A percentile compares a stretch with the other conserved stretches of the same genome.
Evolutionary conservation across 2,329 filamentous ascomycete genomes (phyloP).

Genomic region (Calonectria multiphialidica): DNA sequence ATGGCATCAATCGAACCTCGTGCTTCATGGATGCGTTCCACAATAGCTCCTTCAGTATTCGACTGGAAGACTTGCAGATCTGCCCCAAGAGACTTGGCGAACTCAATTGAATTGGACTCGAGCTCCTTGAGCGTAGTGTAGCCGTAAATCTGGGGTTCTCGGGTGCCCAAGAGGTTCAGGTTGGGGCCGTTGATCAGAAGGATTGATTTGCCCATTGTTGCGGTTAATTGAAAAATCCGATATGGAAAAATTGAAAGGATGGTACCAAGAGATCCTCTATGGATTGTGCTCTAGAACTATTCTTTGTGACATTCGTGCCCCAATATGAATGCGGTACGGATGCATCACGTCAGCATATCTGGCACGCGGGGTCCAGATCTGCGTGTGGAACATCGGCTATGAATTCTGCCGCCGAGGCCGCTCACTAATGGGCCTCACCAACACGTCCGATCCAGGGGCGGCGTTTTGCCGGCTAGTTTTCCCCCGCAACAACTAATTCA

Average conservation of each 20-base stretch:
- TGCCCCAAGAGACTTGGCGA: slow-evolving; percentile 60
- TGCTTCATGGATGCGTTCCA: slow-evolving; percentile 78
- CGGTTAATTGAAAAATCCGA: neutral
- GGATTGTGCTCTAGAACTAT: no score
- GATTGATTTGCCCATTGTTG: slow-evolving; percentile 51
- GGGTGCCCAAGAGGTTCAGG: slow-evolving; percentile 80
- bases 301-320: neutral
- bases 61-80: slow-evolving; percentile 74
- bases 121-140: slow-evolving; percentile 74
- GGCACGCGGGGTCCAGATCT: neutral
- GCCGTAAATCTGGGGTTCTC: slow-evolving; percentile 81
- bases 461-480: neutral
- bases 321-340: neutral
- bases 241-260: no score
- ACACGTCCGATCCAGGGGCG: neutral
- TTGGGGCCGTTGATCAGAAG: slow-evolving; percentile 83
- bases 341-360: neutral
- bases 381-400: neutral
- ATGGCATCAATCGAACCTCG: slow-evolving; percentile 65
- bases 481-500: neutral
- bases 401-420: slow-evolving; percentile 13
- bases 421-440: neutral
- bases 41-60: slow-evolving; percentile 79
- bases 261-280: neutral
- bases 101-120: slow-evolving; percentile 58